Percentiles rank a stretch among this genome's conserved stretches.
phyloP scores from a whole-genome alignment of 129 eudicot species.

The Artemisia argyi region DNA sequence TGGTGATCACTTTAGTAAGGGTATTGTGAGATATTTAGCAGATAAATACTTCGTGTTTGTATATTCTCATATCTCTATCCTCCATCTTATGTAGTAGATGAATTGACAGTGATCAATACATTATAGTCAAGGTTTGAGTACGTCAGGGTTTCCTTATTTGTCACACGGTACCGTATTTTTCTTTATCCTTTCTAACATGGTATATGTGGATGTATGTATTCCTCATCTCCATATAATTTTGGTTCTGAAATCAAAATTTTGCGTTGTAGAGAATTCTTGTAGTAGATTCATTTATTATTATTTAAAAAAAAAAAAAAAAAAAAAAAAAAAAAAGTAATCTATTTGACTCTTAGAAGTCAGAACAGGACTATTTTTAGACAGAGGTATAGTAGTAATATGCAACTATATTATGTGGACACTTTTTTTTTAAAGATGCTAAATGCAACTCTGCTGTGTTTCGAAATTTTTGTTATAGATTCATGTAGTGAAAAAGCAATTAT shows the following conservation, averaged over 20 bases:
- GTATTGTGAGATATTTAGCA: slow-evolving; percentile 22
- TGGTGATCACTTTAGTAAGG: slow-evolving; percentile 22
- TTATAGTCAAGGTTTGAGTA: slow-evolving; percentile 25
- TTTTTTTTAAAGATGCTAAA: too few species aligned
- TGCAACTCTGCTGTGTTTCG: neutral
- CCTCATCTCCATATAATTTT: neutral
- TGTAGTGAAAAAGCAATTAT: neutral
- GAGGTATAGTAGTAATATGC: too few species aligned
- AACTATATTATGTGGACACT: too few species aligned
- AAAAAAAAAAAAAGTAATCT: too few species aligned
- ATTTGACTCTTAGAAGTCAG: too few species aligned
- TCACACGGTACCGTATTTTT: neutral
- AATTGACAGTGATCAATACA: slow-evolving; percentile 23
- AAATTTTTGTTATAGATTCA: neutral
- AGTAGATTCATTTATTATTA: neutral
- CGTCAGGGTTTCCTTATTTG: slow-evolving; percentile 2
- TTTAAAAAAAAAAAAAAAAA: too few species aligned
- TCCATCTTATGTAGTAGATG: slow-evolving; percentile 28
- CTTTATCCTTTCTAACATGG: slow-evolving; percentile 4
- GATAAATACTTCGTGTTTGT: slow-evolving; percentile 28
- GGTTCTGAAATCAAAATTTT: slow-evolving; percentile 14
- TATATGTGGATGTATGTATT: slow-evolving; percentile 7
- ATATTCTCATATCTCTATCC: slow-evolving; percentile 28
- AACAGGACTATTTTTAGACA: too few species aligned
- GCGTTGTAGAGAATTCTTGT: neutral